Conservation (phyloP, 495 filamentous ascomycete species). For the Penicillium subrubescens region DNA sequence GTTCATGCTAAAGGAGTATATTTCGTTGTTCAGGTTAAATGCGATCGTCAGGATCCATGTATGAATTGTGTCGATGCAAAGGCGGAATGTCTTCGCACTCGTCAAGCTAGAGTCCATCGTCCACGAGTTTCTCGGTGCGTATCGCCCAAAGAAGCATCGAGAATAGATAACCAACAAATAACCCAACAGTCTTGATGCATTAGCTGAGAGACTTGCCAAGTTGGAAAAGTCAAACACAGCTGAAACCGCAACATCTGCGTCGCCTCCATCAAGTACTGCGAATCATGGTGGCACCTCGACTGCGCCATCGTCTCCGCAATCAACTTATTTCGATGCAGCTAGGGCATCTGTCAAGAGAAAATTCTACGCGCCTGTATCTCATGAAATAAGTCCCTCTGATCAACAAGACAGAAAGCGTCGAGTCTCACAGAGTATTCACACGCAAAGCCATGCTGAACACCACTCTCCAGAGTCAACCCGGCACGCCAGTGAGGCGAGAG, state of each 20-base stretch:
- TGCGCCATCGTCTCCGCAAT: slow-evolving; percentile 13
- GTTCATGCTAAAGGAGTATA: not conserved
- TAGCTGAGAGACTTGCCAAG: slow-evolving; percentile 25
- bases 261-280: slow-evolving; percentile 10
- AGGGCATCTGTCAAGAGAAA: slow-evolving; percentile 13
- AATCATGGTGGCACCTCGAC: slow-evolving; percentile 7
- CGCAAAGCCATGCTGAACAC: slow-evolving; percentile 13
- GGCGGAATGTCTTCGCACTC: slow-evolving; percentile 26
- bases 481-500: slow-evolving; percentile 30
- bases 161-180: not conserved
- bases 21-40: slow-evolving; percentile 25
- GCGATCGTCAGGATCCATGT: slow-evolving; percentile 34
- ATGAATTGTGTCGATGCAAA: slow-evolving; percentile 29
- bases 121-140: slow-evolving; percentile 28
- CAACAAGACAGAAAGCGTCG: slow-evolving; percentile 12
- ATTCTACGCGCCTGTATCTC: not conserved
- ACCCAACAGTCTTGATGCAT: slow-evolving; percentile 20
- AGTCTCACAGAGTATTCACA: slow-evolving; percentile 14
- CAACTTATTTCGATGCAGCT: not conserved
- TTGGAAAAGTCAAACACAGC: slow-evolving; percentile 21
- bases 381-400: not conserved
- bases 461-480: slow-evolving; percentile 28
- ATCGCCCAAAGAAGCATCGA: not conserved
- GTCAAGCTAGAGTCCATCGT: slow-evolving; percentile 29
- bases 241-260: slow-evolving; percentile 7